Percentiles rank a stretch among this genome's conserved stretches.
Conservation (phyloP, 164 flowering plant species). For the Warburgia ugandensis region DNA sequence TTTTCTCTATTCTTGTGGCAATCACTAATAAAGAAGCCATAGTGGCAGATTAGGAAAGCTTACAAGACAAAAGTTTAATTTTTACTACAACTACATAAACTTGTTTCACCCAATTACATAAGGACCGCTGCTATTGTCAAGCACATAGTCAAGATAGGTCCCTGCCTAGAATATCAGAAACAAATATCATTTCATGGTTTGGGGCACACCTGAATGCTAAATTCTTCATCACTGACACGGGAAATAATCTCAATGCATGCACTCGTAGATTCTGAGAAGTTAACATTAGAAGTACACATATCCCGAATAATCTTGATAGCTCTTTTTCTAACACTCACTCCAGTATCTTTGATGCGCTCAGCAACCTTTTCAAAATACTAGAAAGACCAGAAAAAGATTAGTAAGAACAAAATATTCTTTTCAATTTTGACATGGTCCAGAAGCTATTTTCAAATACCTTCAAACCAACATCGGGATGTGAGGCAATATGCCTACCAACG, state of each 20-base stretch:
- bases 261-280: conserved; percentile 58
- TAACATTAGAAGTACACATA: conserved; percentile 83
- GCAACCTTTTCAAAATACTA: conserved; percentile 98
- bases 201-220: conserved; percentile 75
- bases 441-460: conserved; percentile 40
- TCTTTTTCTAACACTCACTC: conserved; percentile 96
- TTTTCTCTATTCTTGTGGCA: too few species aligned
- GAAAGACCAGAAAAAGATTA: conserved; percentile 8
- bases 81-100: too few species aligned
- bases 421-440: background rate
- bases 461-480: conserved; percentile 97
- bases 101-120: too few species aligned
- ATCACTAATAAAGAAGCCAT: too few species aligned
- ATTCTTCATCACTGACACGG: conserved; percentile 93
- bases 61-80: too few species aligned
- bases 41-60: too few species aligned
- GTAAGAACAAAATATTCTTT: background rate
- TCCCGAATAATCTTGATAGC: conserved; percentile 92
- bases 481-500: conserved; percentile 97
- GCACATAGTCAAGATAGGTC: too few species aligned
- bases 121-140: too few species aligned
- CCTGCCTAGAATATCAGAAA: background rate
- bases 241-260: conserved; percentile 90
- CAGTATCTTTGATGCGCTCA: conserved; percentile 92
- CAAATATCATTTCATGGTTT: background rate